Percentiles rank a stretch among this genome's conserved stretches.
These are phyloP conservation scores for Effrenium voratum DNA, from an alignment of 73 alveolate species.

Conservation along the genomic window DNA sequence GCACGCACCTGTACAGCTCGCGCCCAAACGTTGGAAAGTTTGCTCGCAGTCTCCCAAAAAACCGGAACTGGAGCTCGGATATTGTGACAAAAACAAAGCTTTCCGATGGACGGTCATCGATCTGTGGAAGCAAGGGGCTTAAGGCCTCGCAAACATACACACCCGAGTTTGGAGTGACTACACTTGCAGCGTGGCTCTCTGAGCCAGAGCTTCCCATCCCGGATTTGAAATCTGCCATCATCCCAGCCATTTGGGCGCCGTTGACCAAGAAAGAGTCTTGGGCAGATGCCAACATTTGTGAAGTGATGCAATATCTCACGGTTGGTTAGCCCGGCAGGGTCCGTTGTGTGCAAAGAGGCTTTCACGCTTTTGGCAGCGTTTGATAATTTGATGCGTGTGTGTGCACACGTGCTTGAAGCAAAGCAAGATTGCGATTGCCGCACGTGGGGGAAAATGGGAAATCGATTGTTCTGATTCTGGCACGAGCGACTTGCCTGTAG, in stretches of 20 bases:
- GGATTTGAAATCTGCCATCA: not conserved
- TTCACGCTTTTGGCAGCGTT: no score
- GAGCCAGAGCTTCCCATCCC: not conserved
- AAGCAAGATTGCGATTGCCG: no score
- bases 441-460: no score
- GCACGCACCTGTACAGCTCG: not conserved
- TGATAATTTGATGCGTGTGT: no score
- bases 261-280: not conserved
- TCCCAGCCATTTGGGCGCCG: not conserved
- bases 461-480: no score
- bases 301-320: not conserved
- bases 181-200: not conserved
- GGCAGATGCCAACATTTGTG: not conserved
- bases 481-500: no score
- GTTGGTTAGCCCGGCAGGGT: no score
- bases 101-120: not conserved
- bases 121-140: not conserved
- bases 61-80: not conserved
- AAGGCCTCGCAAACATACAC: constrained; percentile 7
- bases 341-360: no score
- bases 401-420: no score
- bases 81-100: not conserved
- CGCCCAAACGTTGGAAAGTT: not conserved
- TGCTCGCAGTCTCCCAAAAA: not conserved
- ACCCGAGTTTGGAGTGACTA: not conserved